A percentile compares a stretch with the other conserved stretches of the same genome.
phyloP scores from a whole-genome alignment of 2,329 filamentous ascomycete species.

The Fusarium sp. region DNA sequence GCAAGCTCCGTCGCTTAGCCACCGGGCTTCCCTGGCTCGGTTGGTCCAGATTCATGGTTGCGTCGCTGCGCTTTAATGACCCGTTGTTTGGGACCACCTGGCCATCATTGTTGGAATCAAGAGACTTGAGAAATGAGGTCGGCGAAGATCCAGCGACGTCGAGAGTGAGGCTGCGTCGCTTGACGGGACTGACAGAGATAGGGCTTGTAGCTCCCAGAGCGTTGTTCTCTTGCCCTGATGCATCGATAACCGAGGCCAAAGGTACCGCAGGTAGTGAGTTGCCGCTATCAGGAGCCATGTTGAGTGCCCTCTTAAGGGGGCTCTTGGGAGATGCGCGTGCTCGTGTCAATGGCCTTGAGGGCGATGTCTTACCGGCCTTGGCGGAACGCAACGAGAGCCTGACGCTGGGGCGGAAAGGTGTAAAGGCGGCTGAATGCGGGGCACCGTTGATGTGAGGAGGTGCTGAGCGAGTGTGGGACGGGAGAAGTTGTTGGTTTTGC shows the following conservation, averaged over 20 bases:
- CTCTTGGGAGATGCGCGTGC: slow-evolving; percentile 79
- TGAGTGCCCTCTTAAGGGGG: slow-evolving; percentile 81
- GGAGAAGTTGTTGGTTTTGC: slow-evolving; percentile 46
- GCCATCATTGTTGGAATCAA: slow-evolving; percentile 53
- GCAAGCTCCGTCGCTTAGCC: slow-evolving; percentile 88
- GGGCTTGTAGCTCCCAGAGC: slow-evolving; percentile 49
- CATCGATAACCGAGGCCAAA: slow-evolving; percentile 47
- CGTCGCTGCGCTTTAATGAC: slow-evolving; percentile 91
- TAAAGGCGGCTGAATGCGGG: slow-evolving; percentile 61
- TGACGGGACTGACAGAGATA: slow-evolving; percentile 50
- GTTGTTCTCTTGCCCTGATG: slow-evolving; percentile 57
- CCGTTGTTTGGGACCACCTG: slow-evolving; percentile 63
- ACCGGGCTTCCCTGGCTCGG: slow-evolving; percentile 83
- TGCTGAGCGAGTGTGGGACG: slow-evolving; percentile 47
- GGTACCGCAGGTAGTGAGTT: slow-evolving; percentile 66
- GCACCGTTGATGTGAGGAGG: slow-evolving; percentile 47
- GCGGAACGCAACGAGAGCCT: slow-evolving; percentile 73
- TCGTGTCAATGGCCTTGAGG: slow-evolving; percentile 66
- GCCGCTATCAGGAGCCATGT: slow-evolving; percentile 73
- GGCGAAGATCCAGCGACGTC: slow-evolving; percentile 65
- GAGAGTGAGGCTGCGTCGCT: slow-evolving; percentile 65
- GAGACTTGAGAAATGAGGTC: slow-evolving; percentile 59
- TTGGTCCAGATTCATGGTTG: slow-evolving; percentile 86
- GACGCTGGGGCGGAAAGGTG: slow-evolving; percentile 72
- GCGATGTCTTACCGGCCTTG: slow-evolving; percentile 65